These are phyloP conservation scores for Lupinus albus DNA, from an alignment of 306 rosid genomes.

Conservation along the genomic window DNA sequence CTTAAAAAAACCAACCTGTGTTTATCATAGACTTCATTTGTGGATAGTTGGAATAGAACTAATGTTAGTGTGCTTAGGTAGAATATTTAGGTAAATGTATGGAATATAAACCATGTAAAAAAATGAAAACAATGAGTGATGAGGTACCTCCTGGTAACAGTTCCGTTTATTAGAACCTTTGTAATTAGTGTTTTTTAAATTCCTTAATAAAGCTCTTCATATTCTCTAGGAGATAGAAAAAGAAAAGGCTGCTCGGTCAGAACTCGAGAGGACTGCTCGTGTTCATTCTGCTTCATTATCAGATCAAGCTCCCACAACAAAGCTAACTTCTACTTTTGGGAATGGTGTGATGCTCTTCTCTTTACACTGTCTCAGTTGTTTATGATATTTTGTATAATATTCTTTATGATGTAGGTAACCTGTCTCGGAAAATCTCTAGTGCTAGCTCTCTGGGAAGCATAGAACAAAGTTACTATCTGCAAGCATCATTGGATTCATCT, in stretches of 20 bases:
- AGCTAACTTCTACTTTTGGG: slow-evolving; percentile 68
- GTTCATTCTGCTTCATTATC: slow-evolving; percentile 55
- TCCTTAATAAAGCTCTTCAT: slow-evolving; percentile 39
- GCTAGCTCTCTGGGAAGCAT: slow-evolving; percentile 87
- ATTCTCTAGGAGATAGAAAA: slow-evolving; percentile 83
- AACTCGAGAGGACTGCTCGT: slow-evolving; percentile 76
- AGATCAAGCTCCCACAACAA: slow-evolving; percentile 58
- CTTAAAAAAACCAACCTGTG: slow-evolving; percentile 36
- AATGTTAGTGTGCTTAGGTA: slow-evolving; percentile 25
- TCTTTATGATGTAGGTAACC: slow-evolving; percentile 61
- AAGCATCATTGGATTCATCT: slow-evolving; percentile 90
- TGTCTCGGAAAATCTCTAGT: slow-evolving; percentile 75
- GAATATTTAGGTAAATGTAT: slow-evolving; percentile 24
- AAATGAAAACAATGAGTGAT: not conserved
- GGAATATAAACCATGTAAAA: slow-evolving; percentile 34
- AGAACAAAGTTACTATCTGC: slow-evolving; percentile 97
- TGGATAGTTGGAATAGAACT: slow-evolving; percentile 26
- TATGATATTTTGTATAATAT: slow-evolving; percentile 38
- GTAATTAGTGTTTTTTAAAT: slow-evolving; percentile 31
- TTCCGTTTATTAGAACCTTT: slow-evolving; percentile 28
- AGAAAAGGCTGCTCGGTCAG: slow-evolving; percentile 88
- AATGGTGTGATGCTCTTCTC: slow-evolving; percentile 64
- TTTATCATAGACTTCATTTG: slow-evolving; percentile 31
- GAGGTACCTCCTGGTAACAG: slow-evolving; percentile 21
- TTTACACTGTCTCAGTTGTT: slow-evolving; percentile 29